Evolutionary conservation across 257 asterid species (phyloP), one percentile per base, ranked within the genome.

Genomic region (Lycium ferocissimum): DNA sequence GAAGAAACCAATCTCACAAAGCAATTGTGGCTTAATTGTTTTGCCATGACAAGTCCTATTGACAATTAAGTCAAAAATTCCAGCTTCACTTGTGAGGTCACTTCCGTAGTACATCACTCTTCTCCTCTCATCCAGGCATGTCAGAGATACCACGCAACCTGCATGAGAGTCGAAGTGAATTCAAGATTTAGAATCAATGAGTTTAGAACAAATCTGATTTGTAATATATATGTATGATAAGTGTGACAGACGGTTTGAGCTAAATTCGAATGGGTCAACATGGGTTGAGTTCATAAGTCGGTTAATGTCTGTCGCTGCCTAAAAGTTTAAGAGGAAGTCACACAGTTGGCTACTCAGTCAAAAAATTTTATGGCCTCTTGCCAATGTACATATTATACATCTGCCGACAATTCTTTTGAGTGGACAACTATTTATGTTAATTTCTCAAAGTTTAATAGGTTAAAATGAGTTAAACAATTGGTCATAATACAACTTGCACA

Each of bases 1-100:
- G 99, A 96, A 18, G 96, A 91, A 9, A 96, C 95, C 53, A 96
- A 83, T 91, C 99, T 91, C 82, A 92, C n/a, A 87, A 83, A 91
- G 88, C 99, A 96, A 35, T 87, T 93, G 75, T 8, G 96, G 93
- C 1, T 90, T 86, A 26, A 93, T 37, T 80, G 80, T 66, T 56
- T 96, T 96, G 2, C 96, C 94, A 18, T 91, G 70, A 17, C 83
- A 78, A 45, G 56, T 86, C 57, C 85, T 90, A 18, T 91, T 88
- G 8, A 94, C 86, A 1, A 86, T 20, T 22, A 96, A 71, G 69
- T 93, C 97, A 47, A 92, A 93, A 10, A 86, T 76, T 5, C 99
- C 98, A 1, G 85, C 92, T 0, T 85, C 92, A 57, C 93, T 97
- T 0, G 99, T 96, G 0, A 90, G 79, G 88, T 94, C 97, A 65